Conservation (phyloP, 2,329 filamentous ascomycete genomes). For the Nothophoma quercina region DNA sequence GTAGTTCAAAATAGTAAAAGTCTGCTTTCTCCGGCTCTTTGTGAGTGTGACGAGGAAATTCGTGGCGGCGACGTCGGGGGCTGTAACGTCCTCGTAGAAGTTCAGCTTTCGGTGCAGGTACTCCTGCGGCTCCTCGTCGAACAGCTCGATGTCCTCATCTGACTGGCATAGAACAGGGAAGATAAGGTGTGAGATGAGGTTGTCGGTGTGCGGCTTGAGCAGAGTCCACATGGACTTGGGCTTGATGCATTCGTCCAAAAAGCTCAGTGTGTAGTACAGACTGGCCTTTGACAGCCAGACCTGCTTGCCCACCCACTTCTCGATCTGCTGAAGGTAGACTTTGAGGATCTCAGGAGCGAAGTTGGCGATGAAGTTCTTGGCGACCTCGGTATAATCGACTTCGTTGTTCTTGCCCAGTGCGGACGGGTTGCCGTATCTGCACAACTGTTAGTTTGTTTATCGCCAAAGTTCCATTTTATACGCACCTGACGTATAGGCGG, state of each 20-base stretch:
- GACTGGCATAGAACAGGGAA: slow-evolving; percentile 95
- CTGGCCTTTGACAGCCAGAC: slow-evolving; percentile 95
- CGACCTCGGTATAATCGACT: slow-evolving; percentile 80
- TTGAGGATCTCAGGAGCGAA: slow-evolving; percentile 97
- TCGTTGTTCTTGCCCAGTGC: slow-evolving; percentile 76
- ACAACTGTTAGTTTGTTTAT: slow-evolving; percentile 23
- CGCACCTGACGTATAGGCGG: slow-evolving; percentile 87
- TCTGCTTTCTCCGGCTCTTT: slow-evolving; percentile 93
- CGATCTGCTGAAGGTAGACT: slow-evolving; percentile 91
- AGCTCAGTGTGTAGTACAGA: slow-evolving; percentile 90
- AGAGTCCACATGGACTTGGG: slow-evolving; percentile 97
- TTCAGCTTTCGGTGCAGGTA: slow-evolving; percentile 97
- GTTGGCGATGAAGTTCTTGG: slow-evolving; percentile 87
- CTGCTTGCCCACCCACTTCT: slow-evolving; percentile 96
- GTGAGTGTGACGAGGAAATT: slow-evolving; percentile 96
- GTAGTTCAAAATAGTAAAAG: slow-evolving; percentile 91
- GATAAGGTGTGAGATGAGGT: slow-evolving; percentile 90
- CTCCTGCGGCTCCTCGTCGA: slow-evolving; percentile 92
- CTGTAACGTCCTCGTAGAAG: slow-evolving; percentile 95
- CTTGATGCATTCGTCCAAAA: slow-evolving; percentile 95
- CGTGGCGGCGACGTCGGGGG: slow-evolving; percentile 92
- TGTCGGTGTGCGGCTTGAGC: slow-evolving; percentile 91
- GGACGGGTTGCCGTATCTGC: slow-evolving; percentile 88
- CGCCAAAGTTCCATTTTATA: slow-evolving; percentile 9
- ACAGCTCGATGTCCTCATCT: slow-evolving; percentile 90